Percentiles rank a stretch among this genome's conserved stretches.
Evolutionary conservation across 441 rosid species (phyloP).

Genomic region (Croton laevigatus): DNA sequence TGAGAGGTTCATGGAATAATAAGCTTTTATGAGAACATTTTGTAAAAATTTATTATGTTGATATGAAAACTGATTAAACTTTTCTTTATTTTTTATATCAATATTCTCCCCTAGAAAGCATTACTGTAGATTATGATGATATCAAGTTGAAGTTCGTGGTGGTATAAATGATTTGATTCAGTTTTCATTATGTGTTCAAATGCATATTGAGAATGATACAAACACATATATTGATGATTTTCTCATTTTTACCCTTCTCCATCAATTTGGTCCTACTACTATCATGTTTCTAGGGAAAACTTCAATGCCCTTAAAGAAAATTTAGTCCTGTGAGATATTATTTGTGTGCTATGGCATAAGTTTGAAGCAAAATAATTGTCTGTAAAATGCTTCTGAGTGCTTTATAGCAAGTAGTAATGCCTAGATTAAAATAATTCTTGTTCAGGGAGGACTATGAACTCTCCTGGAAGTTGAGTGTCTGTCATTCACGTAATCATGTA

Average conservation of each 20-base stretch:
- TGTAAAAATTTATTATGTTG: background rate
- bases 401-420: conserved; percentile 62
- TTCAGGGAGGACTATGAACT: conserved; percentile 97
- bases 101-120: background rate
- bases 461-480: conserved; percentile 94
- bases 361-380: conserved; percentile 28
- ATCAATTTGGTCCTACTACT: background rate
- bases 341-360: conserved; percentile 20
- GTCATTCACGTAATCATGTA: conserved; percentile 72
- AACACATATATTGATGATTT: background rate
- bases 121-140: background rate
- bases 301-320: background rate
- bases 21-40: background rate
- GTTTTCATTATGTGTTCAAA: background rate
- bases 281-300: background rate
- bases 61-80: background rate
- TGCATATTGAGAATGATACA: background rate
- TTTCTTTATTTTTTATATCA: background rate
- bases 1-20: background rate
- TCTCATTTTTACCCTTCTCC: background rate
- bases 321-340: background rate
- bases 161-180: background rate
- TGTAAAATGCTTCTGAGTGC: conserved; percentile 40
- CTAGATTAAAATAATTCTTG: conserved; percentile 83
- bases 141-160: background rate